These are phyloP conservation scores for Malus sieversii DNA, from an alignment of 306 rosid species.

Conservation along the genomic window DNA sequence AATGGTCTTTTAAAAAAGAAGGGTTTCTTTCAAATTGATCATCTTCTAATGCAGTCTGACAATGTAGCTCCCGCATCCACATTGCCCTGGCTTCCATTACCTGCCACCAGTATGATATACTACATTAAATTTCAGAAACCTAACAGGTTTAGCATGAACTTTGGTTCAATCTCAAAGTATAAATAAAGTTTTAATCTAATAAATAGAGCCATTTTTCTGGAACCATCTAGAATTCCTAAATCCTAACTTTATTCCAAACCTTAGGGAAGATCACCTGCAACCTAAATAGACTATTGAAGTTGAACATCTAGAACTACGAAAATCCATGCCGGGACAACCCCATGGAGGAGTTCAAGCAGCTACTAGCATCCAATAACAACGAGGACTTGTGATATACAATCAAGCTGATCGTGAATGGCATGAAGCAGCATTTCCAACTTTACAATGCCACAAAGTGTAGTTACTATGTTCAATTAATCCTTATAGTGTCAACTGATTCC, in stretches of 20 bases:
- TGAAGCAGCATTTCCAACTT: not conserved
- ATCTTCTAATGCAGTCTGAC: constrained; percentile 46
- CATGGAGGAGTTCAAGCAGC: not conserved
- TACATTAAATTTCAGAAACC: not conserved
- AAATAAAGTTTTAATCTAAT: not conserved
- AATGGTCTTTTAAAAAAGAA: constrained; percentile 34
- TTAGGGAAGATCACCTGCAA: not conserved
- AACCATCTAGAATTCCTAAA: not conserved
- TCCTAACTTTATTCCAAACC: not conserved
- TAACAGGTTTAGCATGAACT: not conserved
- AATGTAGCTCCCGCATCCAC: constrained; percentile 96
- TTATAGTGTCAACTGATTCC: not conserved
- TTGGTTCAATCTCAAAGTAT: not conserved
- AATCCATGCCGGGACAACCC: not conserved
- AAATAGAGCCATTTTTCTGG: not conserved
- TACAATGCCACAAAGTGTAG: not conserved
- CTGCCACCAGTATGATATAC: constrained; percentile 37
- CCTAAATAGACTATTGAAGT: not conserved
- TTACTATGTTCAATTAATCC: not conserved
- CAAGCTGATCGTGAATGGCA: not conserved
- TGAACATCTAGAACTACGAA: not conserved
- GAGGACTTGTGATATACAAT: not conserved
- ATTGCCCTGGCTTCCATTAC: constrained; percentile 73
- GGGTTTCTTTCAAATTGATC: constrained; percentile 42
- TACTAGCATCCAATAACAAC: not conserved